Percentiles rank a stretch among this genome's conserved stretches.
Evolutionary conservation across 108 stramenopile species (phyloP).

Genomic region (Nannochloropsis gaditana): DNA sequence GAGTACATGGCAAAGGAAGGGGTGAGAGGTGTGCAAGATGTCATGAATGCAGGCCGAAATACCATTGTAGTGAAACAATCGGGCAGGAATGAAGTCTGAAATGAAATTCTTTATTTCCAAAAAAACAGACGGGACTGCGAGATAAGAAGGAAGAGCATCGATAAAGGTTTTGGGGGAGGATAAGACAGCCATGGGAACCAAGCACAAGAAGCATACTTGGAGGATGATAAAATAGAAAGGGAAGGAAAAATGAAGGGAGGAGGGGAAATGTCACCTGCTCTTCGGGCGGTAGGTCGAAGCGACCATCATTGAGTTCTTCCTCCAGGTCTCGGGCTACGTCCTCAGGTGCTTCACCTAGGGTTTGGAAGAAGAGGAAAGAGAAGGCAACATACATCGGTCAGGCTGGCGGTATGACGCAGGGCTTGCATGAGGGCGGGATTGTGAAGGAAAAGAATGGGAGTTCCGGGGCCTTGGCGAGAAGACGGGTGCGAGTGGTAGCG

Average conservation of each 20-base stretch:
- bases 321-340: slow-evolving; percentile 22
- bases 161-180: neutral
- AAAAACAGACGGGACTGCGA: neutral
- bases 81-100: neutral
- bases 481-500: no score
- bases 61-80: neutral
- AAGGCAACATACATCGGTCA: no score
- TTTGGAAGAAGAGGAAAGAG: no score
- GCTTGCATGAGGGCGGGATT: no score
- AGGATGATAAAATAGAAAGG: neutral
- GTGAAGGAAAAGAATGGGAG: no score
- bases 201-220: neutral
- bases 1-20: neutral
- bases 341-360: neutral
- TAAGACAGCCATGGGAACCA: neutral
- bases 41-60: neutral
- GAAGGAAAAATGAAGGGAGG: neutral
- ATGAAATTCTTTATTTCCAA: neutral
- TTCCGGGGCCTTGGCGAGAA: no score
- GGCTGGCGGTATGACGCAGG: no score
- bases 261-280: neutral
- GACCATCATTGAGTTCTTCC: neutral
- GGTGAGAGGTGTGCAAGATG: neutral
- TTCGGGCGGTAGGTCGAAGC: neutral
- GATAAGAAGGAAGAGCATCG: neutral